Conservation (phyloP, 2,329 filamentous ascomycete species). For the Chaetoscypha palmicola region DNA sequence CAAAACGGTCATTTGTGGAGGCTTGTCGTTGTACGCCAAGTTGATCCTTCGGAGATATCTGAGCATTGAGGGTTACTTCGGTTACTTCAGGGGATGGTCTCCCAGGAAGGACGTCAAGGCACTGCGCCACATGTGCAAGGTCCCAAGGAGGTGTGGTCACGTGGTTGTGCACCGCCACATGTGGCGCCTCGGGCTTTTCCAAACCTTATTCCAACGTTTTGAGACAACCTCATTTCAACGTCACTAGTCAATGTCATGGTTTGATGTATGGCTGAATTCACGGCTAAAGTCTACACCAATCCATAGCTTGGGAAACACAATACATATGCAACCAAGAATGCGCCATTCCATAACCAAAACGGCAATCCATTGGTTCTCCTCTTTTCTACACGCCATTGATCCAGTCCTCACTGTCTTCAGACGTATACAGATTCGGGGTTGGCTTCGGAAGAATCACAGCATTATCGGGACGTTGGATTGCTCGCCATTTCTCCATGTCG, state of each 20-base stretch:
- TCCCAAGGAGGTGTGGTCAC: no score
- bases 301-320: no score
- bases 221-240: neutral
- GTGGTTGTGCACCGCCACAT: no score
- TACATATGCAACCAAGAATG: neutral
- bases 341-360: neutral
- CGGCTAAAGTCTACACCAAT: no score
- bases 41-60: no score
- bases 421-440: slow-evolving; percentile 4
- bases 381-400: slow-evolving; percentile 1
- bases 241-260: neutral
- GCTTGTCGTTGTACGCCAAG: no score
- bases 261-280: neutral
- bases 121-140: no score
- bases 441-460: slow-evolving; percentile 4
- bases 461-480: slow-evolving; percentile 3
- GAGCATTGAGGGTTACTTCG: no score
- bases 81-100: no score
- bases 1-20: no score
- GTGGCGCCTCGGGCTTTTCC: neutral
- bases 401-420: slow-evolving; percentile 6
- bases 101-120: no score
- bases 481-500: slow-evolving; percentile 5
- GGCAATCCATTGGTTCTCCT: neutral
- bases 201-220: neutral